Percentiles rank a stretch among this genome's conserved stretches.
Evolutionary conservation across 1,284 basidiomycete species (phyloP).

Genomic region (Caloboletus inedulis): DNA sequence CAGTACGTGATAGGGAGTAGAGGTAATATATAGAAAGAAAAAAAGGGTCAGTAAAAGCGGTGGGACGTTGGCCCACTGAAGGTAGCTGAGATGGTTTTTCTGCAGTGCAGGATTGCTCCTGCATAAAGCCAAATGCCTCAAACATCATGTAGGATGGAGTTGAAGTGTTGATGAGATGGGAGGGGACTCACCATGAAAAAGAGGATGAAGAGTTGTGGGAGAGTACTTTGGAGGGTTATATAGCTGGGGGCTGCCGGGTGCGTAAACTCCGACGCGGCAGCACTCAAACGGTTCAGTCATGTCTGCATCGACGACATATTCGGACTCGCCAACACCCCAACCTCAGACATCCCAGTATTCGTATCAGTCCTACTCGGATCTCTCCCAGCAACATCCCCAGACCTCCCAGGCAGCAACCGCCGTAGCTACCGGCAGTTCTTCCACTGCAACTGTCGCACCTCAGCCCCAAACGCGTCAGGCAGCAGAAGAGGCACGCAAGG

Average conservation of each 20-base stretch:
- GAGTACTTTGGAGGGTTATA: conserved; percentile 20
- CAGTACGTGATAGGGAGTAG: conserved; percentile 2
- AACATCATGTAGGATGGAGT: conserved; percentile 58
- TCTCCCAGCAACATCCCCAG: conserved; percentile 19
- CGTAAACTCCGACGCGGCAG: conserved; percentile 29
- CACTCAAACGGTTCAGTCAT: conserved; percentile 24
- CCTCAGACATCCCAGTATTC: conserved; percentile 25
- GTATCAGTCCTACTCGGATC: conserved; percentile 25
- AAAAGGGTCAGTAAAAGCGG: conserved; percentile 45
- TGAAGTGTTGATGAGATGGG: not conserved
- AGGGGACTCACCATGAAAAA: conserved; percentile 15
- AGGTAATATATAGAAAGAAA: conserved; percentile 1
- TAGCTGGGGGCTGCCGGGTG: conserved; percentile 14
- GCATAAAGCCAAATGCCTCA: conserved; percentile 92
- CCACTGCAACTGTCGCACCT: conserved; percentile 6
- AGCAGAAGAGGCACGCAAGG: conserved; percentile 83
- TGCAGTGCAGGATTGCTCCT: conserved; percentile 53
- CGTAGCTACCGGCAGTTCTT: conserved; percentile 16
- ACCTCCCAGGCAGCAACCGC: conserved; percentile 19
- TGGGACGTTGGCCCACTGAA: conserved; percentile 44
- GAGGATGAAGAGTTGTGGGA: not conserved
- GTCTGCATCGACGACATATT: conserved; percentile 31
- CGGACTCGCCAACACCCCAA: conserved; percentile 33
- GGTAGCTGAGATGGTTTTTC: conserved; percentile 63
- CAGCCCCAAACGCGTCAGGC: conserved; percentile 58